Base-by-base conservation (phyloP, 495 filamentous ascomycete genomes). In the Neurospora africana region DNA sequence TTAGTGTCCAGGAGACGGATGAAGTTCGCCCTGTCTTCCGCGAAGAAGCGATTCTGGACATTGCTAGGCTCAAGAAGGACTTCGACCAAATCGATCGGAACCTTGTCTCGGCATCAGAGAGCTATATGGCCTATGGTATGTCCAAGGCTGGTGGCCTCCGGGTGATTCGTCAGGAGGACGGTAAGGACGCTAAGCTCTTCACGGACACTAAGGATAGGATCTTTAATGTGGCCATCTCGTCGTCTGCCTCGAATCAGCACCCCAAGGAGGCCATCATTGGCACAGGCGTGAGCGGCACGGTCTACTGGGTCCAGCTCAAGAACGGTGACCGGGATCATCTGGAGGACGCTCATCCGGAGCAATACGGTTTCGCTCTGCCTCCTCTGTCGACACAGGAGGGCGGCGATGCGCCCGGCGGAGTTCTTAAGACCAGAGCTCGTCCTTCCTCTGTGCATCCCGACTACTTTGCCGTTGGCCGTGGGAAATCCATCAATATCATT, bases 21-120 rank as follows among this genome's bases (percentile, higher is more conserved):
- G 81, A 82, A 38, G 71, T 81, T 40, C 85, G 86, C 23, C 79
- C 85, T n/a, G 78, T 83, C 15, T 88, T 91, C 78, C 88, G 87
- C 23, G 88, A 91, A 69, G 91, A 94, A 75, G 83, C 87, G 7
- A 87, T 96, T 69, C 90, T 95, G 80, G 91, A 94, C 74, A 94
- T 99, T 80, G 94, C 95, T 44, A 89, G 93, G 47, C 86, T 98
- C 70, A 97, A 97, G 84, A 98, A 98, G 81, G 92, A 95, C 8
- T 98, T 98, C 75, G 96, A 99, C 80, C 96, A 98, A 80, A 88
- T 96, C 68, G 96, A 99, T 78, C 92, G 96, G 69, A 95, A 93
- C 68, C 85, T 99, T 61, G 93, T 93, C 38, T 90, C 94, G 4
- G 95, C 94, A 38, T 93, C 92, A n/a, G 91, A 91, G 74, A 89